Conservation (phyloP, 2,329 filamentous ascomycete species). For the Cladosporium oxysporum region DNA sequence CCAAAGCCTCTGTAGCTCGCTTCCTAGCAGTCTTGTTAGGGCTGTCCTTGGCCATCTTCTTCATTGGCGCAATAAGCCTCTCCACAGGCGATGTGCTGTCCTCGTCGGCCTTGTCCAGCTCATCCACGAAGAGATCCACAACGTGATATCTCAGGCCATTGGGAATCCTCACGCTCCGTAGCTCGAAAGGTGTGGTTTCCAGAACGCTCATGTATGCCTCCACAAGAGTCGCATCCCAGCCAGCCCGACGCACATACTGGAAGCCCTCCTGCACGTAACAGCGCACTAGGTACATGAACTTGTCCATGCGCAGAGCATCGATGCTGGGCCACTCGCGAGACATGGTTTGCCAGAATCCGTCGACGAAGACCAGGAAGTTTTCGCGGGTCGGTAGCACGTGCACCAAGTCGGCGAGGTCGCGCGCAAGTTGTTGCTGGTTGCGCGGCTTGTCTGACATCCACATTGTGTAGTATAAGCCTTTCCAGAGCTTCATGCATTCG, state of each 20-base stretch:
- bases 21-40: conserved; percentile 71
- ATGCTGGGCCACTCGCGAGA: conserved; percentile 54
- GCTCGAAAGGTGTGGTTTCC: conserved; percentile 48
- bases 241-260: conserved; percentile 44
- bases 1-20: conserved; percentile 68
- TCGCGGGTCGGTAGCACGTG: conserved; percentile 54
- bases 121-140: conserved; percentile 88
- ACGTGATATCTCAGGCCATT: conserved; percentile 85
- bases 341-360: conserved; percentile 56
- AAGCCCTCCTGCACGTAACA: conserved; percentile 75
- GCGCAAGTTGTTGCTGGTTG: conserved; percentile 82
- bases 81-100: conserved; percentile 47
- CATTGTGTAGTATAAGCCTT: conserved; percentile 83
- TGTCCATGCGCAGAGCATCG: conserved; percentile 69
- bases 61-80: conserved; percentile 57
- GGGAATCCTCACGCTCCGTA: conserved; percentile 62
- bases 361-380: conserved; percentile 46
- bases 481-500: conserved; percentile 88
- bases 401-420: conserved; percentile 72
- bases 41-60: conserved; percentile 57
- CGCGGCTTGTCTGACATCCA: conserved; percentile 91
- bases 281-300: conserved; percentile 84
- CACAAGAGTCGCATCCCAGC: conserved; percentile 41
- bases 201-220: conserved; percentile 51
- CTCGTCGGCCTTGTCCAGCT: conserved; percentile 71